Evolutionary conservation across 2,329 filamentous ascomycete species (phyloP).

Genomic region (Venturia oleaginea): DNA sequence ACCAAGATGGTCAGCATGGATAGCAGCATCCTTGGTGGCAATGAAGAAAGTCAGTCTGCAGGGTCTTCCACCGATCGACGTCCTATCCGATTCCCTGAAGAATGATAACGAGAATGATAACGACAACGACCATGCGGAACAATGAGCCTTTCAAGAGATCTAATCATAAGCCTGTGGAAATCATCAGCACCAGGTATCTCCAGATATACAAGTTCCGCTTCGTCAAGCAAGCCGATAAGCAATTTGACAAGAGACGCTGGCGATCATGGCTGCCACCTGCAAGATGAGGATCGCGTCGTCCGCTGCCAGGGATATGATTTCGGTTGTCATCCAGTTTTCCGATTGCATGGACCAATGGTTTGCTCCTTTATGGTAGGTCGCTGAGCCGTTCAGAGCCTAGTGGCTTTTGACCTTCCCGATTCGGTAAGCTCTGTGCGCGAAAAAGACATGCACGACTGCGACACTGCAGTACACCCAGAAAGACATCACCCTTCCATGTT

Average conservation of each 20-base stretch:
- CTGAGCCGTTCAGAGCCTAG: background rate
- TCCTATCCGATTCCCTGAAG: background rate
- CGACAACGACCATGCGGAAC: background rate
- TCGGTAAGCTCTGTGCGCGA: background rate
- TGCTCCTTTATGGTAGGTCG: background rate
- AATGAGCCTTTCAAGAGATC: background rate
- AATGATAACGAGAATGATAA: no score
- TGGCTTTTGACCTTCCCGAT: background rate
- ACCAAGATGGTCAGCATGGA: background rate
- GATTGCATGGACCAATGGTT: background rate
- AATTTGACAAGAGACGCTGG: background rate
- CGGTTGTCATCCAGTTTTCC: background rate
- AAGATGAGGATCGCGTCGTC: background rate
- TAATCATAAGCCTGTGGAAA: background rate
- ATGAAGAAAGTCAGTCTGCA: background rate
- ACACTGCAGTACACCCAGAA: background rate
- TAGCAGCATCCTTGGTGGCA: background rate
- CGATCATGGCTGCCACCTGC: background rate
- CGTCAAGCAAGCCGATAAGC: background rate
- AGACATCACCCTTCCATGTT: background rate
- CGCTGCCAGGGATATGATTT: background rate
- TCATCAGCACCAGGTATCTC: background rate
- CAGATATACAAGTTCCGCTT: background rate
- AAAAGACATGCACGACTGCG: background rate
- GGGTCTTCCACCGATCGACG: background rate